A percentile compares a stretch with the other conserved stretches of the same genome.
Evolutionary conservation across 257 asterid genomes (phyloP).

Genomic region (Solanum appendiculatum): DNA sequence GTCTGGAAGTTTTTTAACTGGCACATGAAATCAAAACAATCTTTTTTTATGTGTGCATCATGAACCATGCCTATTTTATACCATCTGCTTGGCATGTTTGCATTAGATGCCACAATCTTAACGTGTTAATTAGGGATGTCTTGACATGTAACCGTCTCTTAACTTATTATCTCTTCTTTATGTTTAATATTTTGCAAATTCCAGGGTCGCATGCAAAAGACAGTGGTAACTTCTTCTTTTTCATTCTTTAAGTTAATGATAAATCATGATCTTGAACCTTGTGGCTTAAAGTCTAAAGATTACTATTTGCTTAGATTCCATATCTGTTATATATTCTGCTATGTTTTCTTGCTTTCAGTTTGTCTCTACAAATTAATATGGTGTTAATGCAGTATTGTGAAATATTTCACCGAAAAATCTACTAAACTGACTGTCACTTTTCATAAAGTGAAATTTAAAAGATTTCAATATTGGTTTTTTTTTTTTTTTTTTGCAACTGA

Average conservation of each 20-base stretch:
- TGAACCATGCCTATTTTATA: not conserved
- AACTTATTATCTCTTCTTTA: not conserved
- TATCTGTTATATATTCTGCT: not conserved
- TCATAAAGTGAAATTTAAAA: not conserved
- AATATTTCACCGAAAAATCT: not conserved
- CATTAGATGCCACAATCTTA: not conserved
- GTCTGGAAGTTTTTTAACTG: not conserved
- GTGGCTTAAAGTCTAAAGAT: not conserved
- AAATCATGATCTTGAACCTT: not conserved
- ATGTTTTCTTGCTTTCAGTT: not conserved
- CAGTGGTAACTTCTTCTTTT: not conserved
- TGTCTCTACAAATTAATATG: not conserved
- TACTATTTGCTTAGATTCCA: not conserved
- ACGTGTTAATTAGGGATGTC: not conserved
- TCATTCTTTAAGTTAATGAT: not conserved
- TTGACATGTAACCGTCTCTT: not conserved
- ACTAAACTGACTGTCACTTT: not conserved
- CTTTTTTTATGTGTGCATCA: not conserved
- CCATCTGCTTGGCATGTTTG: not conserved
- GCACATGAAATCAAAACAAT: not conserved
- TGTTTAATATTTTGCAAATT: not conserved
- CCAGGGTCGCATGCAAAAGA: not conserved
- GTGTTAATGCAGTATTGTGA: not conserved
- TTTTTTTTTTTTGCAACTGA: not conserved
- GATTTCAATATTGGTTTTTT: not conserved